A percentile compares a stretch with the other conserved stretches of the same genome.
Evolutionary conservation across 2,329 filamentous ascomycete species (phyloP).

Genomic region (Diaporthe ampelina): DNA sequence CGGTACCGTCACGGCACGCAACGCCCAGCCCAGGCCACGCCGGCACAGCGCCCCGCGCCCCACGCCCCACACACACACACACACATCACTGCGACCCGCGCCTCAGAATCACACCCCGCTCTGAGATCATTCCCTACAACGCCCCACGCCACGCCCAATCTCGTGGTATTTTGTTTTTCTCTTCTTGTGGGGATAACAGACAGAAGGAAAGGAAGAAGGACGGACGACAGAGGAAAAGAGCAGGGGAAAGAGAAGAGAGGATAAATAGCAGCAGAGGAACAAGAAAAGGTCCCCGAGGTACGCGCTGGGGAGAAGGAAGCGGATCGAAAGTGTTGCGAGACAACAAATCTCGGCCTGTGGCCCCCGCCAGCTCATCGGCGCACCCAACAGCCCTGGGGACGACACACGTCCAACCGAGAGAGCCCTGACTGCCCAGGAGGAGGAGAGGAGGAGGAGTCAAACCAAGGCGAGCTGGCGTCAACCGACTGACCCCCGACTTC

Average conservation of each 20-base stretch:
- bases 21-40: conserved; percentile 4
- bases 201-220: background rate
- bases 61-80: conserved; percentile 20
- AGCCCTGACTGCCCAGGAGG: conserved; percentile 5
- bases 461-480: background rate
- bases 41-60: conserved; percentile 29
- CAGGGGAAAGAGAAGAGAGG: background rate
- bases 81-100: conserved; percentile 14
- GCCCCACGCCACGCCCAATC: conserved; percentile 33
- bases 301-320: background rate
- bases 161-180: background rate
- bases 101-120: conserved; percentile 37
- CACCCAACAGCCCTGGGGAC: conserved; percentile 19
- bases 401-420: conserved; percentile 25
- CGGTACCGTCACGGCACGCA: background rate
- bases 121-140: conserved; percentile 38
- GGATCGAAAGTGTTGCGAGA: background rate
- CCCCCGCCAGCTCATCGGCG: conserved; percentile 19
- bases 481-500: background rate
- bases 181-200: background rate
- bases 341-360: background rate
- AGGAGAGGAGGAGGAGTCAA: no score
- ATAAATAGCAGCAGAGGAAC: background rate
- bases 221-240: background rate
- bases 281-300: background rate